Percentiles rank a stretch among this genome's conserved stretches.
These are phyloP conservation scores for Chionographis japonica DNA, from an alignment of 106 monocot genomes.

Conservation along the genomic window DNA sequence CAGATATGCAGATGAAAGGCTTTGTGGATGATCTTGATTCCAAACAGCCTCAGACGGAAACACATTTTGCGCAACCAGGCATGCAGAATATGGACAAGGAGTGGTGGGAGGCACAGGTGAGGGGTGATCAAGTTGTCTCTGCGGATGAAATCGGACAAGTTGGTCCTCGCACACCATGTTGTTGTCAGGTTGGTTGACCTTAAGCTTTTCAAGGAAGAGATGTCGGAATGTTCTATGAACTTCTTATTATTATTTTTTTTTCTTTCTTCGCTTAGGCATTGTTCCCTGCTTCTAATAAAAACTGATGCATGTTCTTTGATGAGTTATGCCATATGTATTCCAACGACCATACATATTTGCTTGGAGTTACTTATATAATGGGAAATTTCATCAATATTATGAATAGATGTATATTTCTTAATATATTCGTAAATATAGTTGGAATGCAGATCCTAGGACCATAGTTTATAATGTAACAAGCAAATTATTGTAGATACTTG, in stretches of 20 bases:
- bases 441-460: too few relatives aligned
- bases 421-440: too few relatives aligned
- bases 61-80: constrained; percentile 9
- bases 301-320: too few relatives aligned
- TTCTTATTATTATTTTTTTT: background rate
- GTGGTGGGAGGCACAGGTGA: constrained; percentile 90
- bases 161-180: constrained; percentile 78
- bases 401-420: too few relatives aligned
- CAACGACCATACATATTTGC: too few relatives aligned
- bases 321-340: too few relatives aligned
- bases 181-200: constrained; percentile 69
- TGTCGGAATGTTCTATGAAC: too few relatives aligned
- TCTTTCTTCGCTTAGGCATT: background rate
- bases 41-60: constrained; percentile 17
- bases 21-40: constrained; percentile 76
- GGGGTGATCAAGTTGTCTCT: constrained; percentile 49
- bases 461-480: too few relatives aligned
- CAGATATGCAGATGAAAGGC: constrained; percentile 72
- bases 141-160: constrained; percentile 78
- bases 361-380: too few relatives aligned
- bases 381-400: too few relatives aligned
- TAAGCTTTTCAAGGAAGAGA: constrained; percentile 7
- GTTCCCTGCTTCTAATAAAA: too few relatives aligned
- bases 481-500: too few relatives aligned
- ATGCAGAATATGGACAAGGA: constrained; percentile 42